Evolutionary conservation across 139 green algal genomes (phyloP), one percentile per base, ranked within the genome.

Genomic region (Mychonastes homosphaera): DNA sequence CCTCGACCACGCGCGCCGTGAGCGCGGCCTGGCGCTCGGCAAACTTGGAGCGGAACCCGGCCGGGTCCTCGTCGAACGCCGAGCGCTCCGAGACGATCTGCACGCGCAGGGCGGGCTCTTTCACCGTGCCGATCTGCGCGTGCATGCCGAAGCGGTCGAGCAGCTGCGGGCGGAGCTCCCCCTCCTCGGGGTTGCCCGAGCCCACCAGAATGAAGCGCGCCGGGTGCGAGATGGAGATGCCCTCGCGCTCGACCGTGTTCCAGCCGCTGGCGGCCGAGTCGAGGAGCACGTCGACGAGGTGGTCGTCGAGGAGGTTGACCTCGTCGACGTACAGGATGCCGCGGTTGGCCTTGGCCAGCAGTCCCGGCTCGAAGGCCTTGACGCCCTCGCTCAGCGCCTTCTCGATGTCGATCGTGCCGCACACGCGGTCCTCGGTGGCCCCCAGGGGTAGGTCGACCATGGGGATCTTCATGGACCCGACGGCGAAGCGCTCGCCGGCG

Each of bases 381-480:
- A 77, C 65, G 54, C 88, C 88, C 62, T 94, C 86, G 21, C 70
- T 80, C 28, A 95, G 71, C 27, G 88, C 88, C 73, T 90, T 90
- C 71, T 96, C 88, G 60, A 96, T 93, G 69, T 95, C 85, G 56
- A 96, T 96, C 53, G 86, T 95, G 28, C 88, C 88, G 70, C 88
- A 96, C 49, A 96, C 89, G 28, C 87, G 67, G 72, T 96, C 88
- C 78, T 96, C 88, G 19, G 87, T 95, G 7, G 88, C 87, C 8
- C 88, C 88, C 34, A 82, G 70, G 3, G 75, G 75, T 61, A 82
- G 84, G 63, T 96, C 88, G 36, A 96, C 78, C 73, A 95, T 80
- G 39, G 87, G 87, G n/a, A 84, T 92, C 36, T 76, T 75, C 53
- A 83, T 83, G 51, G 51, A 54, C 3, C 34, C 58, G 1, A 68